These are phyloP conservation scores for Saccharum hybrid DNA, from an alignment of 202 grass and related monocot species.

Conservation along the genomic window DNA sequence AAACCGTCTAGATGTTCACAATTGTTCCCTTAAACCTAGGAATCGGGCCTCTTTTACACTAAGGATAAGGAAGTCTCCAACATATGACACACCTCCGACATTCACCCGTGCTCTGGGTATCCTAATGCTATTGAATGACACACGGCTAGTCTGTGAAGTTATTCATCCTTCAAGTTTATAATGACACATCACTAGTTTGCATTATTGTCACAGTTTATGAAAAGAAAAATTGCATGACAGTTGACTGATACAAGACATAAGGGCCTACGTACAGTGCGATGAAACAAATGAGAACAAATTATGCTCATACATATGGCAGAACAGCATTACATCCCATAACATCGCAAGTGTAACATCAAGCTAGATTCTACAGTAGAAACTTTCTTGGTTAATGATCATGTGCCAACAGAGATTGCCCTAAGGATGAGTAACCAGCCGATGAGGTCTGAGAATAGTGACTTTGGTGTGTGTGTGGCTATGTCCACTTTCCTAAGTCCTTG, in stretches of 20 bases:
- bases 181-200: background rate
- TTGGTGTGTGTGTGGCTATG: background rate
- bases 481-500: background rate
- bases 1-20: no score
- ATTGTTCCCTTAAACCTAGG: no score
- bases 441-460: background rate
- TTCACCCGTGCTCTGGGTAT: no score
- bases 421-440: no score
- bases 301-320: background rate
- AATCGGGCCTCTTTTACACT: no score
- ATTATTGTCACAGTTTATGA: background rate
- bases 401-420: background rate
- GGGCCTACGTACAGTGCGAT: background rate
- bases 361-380: background rate
- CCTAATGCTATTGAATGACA: background rate
- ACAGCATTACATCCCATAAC: background rate
- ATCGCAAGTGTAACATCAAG: background rate
- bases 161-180: background rate
- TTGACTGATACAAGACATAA: background rate
- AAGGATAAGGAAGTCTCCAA: no score
- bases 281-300: background rate
- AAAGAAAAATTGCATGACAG: background rate
- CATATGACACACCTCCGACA: no score
- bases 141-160: background rate
- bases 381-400: background rate